Evolutionary conservation across 2,329 filamentous ascomycete genomes (phyloP).

Genomic region (Coniochaeta hoffmannii): DNA sequence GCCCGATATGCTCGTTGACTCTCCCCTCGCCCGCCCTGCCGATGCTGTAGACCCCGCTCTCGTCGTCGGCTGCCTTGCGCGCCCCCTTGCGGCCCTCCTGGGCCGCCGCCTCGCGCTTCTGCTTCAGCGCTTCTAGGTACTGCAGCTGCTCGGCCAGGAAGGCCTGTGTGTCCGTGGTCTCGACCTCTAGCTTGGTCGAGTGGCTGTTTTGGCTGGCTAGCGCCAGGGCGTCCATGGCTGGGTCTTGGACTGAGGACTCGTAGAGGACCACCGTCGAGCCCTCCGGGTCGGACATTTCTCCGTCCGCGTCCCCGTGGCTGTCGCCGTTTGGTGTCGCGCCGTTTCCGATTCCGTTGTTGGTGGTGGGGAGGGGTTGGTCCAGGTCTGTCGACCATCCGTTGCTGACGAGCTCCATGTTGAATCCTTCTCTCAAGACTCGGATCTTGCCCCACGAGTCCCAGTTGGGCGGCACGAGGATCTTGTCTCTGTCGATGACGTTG

Average conservation of each 20-base stretch:
- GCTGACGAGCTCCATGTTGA: slow-evolving; percentile 83
- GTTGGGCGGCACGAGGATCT: slow-evolving; percentile 89
- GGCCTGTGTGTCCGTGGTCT: slow-evolving; percentile 65
- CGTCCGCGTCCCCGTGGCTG: slow-evolving; percentile 13
- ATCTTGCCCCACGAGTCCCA: slow-evolving; percentile 99
- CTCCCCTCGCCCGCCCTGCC: slow-evolving; percentile 23
- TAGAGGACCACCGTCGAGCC: slow-evolving; percentile 65
- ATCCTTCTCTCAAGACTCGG: slow-evolving; percentile 79
- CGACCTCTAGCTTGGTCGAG: slow-evolving; percentile 47
- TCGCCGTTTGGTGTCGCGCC: slow-evolving; percentile 14
- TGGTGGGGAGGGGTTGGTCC: slow-evolving; percentile 43
- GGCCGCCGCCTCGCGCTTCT: slow-evolving; percentile 46
- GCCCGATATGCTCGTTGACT: slow-evolving; percentile 77
- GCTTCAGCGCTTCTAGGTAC: slow-evolving; percentile 58
- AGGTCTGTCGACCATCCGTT: slow-evolving; percentile 82
- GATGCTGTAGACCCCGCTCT: slow-evolving; percentile 9
- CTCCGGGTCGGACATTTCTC: slow-evolving; percentile 24
- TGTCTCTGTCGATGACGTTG: slow-evolving; percentile 89
- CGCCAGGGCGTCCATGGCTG: slow-evolving; percentile 55
- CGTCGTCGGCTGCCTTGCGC: slow-evolving; percentile 28
- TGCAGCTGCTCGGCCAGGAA: slow-evolving; percentile 73
- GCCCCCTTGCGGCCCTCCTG: slow-evolving; percentile 23
- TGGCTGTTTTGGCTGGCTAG: slow-evolving; percentile 41
- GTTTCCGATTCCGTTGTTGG: slow-evolving; percentile 9
- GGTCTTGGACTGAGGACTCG: slow-evolving; percentile 72